Percentiles rank a stretch among this genome's conserved stretches.
phyloP scores from a whole-genome alignment of 345 rosid genomes.

The Citrus reticulata region DNA sequence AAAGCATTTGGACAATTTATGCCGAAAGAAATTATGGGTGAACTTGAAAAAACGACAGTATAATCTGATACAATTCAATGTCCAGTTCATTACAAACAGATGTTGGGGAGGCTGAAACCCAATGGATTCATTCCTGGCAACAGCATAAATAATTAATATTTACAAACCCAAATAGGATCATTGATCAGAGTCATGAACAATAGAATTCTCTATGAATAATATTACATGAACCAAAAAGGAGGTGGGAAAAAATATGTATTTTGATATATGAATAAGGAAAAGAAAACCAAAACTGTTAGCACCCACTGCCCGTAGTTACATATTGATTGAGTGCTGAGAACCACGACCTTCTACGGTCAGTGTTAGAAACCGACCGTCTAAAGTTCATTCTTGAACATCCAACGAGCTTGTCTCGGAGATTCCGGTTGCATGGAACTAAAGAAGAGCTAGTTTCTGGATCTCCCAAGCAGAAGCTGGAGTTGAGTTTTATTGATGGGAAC shows the following conservation, averaged over 20 bases:
- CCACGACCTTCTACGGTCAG: constrained; percentile 63
- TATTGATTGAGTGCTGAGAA: constrained; percentile 71
- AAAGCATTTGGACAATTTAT: not conserved
- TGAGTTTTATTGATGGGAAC: constrained; percentile 56
- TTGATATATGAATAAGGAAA: not conserved
- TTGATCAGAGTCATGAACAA: not conserved
- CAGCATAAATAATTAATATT: constrained; percentile 2
- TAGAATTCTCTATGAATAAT: not conserved
- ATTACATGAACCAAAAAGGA: constrained; percentile 11
- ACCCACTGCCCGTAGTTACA: constrained; percentile 54
- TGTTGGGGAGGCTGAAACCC: not conserved
- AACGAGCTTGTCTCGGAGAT: constrained; percentile 33
- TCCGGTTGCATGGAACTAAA: constrained; percentile 36
- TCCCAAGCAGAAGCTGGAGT: constrained; percentile 67
- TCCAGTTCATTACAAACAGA: not conserved
- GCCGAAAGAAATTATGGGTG: not conserved
- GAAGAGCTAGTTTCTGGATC: constrained; percentile 52
- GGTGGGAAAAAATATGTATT: not conserved
- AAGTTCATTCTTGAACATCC: constrained; percentile 54
- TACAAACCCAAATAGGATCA: constrained; percentile 7
- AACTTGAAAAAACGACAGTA: not conserved
- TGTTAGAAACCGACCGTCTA: constrained; percentile 42
- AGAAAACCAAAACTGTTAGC: constrained; percentile 33
- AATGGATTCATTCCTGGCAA: not conserved
- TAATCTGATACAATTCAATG: not conserved